Percentiles rank a stretch among this genome's conserved stretches.
Conservation (phyloP, 257 asterid genomes). For the Solanum peruvianum region DNA sequence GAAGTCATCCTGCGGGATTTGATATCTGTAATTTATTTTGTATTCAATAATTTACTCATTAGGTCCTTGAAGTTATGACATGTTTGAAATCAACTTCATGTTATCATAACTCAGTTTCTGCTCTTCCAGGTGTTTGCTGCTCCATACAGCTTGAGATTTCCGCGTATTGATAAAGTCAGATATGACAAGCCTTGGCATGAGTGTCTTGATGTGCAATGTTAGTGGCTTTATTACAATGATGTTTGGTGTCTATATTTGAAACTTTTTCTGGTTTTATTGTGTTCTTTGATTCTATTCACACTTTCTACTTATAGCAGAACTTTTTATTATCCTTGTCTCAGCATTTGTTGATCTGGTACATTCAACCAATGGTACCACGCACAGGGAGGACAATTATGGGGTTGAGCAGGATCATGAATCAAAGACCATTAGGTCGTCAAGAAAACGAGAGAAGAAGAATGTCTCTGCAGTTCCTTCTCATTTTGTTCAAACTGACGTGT, state of each 20-base stretch:
- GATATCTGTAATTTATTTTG: not conserved
- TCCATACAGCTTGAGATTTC: slow-evolving; percentile 95
- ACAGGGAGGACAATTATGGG: slow-evolving; percentile 29
- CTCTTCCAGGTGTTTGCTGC: slow-evolving; percentile 83
- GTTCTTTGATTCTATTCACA: not conserved
- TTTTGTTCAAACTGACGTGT: slow-evolving; percentile 77
- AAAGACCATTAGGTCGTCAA: slow-evolving; percentile 32
- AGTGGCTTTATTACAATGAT: slow-evolving; percentile 21
- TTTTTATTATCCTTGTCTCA: slow-evolving; percentile 18
- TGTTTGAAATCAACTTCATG: not conserved
- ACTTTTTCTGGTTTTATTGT: not conserved
- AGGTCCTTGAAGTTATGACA: not conserved
- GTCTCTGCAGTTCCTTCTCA: slow-evolving; percentile 78
- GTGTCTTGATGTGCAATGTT: slow-evolving; percentile 89
- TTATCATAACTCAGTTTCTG: not conserved
- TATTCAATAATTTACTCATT: not conserved
- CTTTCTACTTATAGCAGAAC: not conserved
- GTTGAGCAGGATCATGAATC: slow-evolving; percentile 38
- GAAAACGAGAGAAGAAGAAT: slow-evolving; percentile 47
- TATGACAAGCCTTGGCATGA: slow-evolving; percentile 98
- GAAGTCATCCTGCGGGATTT: not conserved
- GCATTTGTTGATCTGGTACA: slow-evolving; percentile 89
- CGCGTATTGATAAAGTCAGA: slow-evolving; percentile 89
- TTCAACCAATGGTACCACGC: slow-evolving; percentile 89
- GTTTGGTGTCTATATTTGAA: not conserved